These are phyloP conservation scores for Mycena citricolor DNA, from an alignment of 1,284 basidiomycete genomes.

Conservation along the genomic window DNA sequence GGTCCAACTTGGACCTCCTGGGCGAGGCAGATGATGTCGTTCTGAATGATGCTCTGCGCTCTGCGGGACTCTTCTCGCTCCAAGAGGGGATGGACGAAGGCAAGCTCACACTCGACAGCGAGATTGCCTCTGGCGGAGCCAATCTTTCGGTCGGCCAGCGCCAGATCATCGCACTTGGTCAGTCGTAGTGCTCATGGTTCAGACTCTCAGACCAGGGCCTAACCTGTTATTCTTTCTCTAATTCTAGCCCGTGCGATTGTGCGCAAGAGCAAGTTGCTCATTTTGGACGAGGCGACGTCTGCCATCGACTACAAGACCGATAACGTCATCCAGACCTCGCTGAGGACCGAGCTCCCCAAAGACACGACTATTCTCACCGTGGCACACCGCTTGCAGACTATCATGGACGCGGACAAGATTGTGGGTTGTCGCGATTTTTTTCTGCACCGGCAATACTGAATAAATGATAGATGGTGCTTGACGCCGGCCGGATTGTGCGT, in stretches of 20 bases:
- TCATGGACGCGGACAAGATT: slow-evolving; percentile 50
- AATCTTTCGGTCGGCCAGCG: slow-evolving; percentile 75
- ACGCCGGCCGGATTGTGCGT: slow-evolving; percentile 36
- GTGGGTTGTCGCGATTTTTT: slow-evolving; percentile 24
- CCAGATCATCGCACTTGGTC: slow-evolving; percentile 53
- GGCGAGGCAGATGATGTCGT: slow-evolving; percentile 67
- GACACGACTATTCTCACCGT: slow-evolving; percentile 53
- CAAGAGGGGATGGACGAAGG: slow-evolving; percentile 40
- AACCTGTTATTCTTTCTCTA: too few species aligned
- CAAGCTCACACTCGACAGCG: slow-evolving; percentile 49
- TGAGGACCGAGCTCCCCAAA: slow-evolving; percentile 42
- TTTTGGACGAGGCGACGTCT: slow-evolving; percentile 48
- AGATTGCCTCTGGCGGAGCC: slow-evolving; percentile 55
- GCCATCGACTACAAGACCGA: slow-evolving; percentile 45
- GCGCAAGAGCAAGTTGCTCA: slow-evolving; percentile 55
- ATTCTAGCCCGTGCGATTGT: slow-evolving; percentile 46
- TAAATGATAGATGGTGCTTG: slow-evolving; percentile 31
- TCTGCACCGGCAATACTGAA: slow-evolving; percentile 15
- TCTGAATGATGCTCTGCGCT: slow-evolving; percentile 52
- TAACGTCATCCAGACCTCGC: slow-evolving; percentile 44
- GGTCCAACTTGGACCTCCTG: slow-evolving; percentile 70
- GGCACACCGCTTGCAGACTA: slow-evolving; percentile 56
- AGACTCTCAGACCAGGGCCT: background rate
- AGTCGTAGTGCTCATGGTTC: background rate
- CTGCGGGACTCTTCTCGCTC: slow-evolving; percentile 54